Conservation (phyloP, 208 protist species). For the Blechomonas ayalai region DNA sequence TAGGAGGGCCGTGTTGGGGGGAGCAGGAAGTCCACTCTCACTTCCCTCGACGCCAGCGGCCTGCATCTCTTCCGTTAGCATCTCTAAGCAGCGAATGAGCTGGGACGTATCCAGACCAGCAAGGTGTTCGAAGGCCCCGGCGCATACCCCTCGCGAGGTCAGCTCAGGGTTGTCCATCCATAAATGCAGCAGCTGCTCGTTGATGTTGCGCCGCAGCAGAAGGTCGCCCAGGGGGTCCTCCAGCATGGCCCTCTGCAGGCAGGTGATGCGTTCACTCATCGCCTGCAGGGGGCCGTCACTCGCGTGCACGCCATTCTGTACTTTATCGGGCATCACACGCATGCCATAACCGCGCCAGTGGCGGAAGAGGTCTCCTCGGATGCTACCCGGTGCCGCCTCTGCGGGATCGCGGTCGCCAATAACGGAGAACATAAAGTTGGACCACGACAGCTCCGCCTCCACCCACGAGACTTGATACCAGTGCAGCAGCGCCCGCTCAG, state of each 20-base stretch:
- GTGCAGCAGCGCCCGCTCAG: slow-evolving; percentile 20
- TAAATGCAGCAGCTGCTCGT: slow-evolving; percentile 9
- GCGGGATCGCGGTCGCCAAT: slow-evolving; percentile 42
- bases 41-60: slow-evolving; percentile 1
- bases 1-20: background rate
- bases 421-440: slow-evolving; percentile 19
- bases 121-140: slow-evolving; percentile 36
- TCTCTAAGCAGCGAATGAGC: slow-evolving; percentile 9
- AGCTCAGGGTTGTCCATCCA: slow-evolving; percentile 36
- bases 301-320: slow-evolving; percentile 62
- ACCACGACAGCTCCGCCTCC: slow-evolving; percentile 28
- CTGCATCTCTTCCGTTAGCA: slow-evolving; percentile 14
- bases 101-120: slow-evolving; percentile 20
- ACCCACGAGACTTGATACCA: slow-evolving; percentile 48
- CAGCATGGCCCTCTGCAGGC: slow-evolving; percentile 13
- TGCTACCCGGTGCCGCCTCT: slow-evolving; percentile 15
- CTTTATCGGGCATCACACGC: slow-evolving; percentile 18
- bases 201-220: slow-evolving; percentile 18
- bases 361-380: slow-evolving; percentile 36
- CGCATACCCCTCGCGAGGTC: slow-evolving; percentile 10
- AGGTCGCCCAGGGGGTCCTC: slow-evolving; percentile 34
- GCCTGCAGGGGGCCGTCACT: slow-evolving; percentile 47
- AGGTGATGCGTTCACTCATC: slow-evolving; percentile 43
- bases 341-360: slow-evolving; percentile 50
- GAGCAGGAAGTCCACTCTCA: background rate